Evolutionary conservation across 1,284 basidiomycete genomes (phyloP), one percentile per base, ranked within the genome.

Genomic region (Cryptococcus maquisensis): DNA sequence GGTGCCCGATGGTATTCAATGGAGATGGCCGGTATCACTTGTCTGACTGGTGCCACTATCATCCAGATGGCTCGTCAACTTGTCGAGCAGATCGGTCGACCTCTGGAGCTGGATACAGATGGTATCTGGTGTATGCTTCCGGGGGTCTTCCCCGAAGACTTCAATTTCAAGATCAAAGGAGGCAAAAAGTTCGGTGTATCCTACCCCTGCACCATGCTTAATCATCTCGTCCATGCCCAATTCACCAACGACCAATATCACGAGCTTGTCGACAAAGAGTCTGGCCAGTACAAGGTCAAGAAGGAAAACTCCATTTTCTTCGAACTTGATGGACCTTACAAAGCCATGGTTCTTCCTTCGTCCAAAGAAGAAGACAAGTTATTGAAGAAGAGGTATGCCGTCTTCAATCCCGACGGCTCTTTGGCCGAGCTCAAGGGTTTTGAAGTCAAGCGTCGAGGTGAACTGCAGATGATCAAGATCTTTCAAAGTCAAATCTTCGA

Each of bases 101-200:
- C 96, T 1, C 84, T 99, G 51, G 96, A 99, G 72, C 79, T 99
- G 62, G 96, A 99, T 75, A 99, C 96, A 13, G 96, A 99, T 75
- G 96, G 96, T 66, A 99, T 99, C 65, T 98, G 96, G 96, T 99
- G 96, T 76, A 99, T 99, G 96, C 84, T 98, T 23, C 96, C 96
- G 6, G 92, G 92, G 9, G 84, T 91, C 12, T 99, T 98, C 75
- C 96, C 96, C 1, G 96, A 98, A 76, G 91, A 98, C 78, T 98
- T 98, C 83, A 88, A 86, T 71, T 98, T 99, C 82, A 86, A 92
- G 71, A 82, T 96, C 54, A 81, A 82, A 53, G 87, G 83, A 66
- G 95, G 96, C 57, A 98, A 98, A 79, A 80, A 86, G 20, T 85
- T 97, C 57, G 81, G 81, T 18, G 86, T 99, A 68, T 97, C 93